Evolutionary conservation across 495 filamentous ascomycete species (phyloP).

Genomic region (Extremus antarcticus): DNA sequence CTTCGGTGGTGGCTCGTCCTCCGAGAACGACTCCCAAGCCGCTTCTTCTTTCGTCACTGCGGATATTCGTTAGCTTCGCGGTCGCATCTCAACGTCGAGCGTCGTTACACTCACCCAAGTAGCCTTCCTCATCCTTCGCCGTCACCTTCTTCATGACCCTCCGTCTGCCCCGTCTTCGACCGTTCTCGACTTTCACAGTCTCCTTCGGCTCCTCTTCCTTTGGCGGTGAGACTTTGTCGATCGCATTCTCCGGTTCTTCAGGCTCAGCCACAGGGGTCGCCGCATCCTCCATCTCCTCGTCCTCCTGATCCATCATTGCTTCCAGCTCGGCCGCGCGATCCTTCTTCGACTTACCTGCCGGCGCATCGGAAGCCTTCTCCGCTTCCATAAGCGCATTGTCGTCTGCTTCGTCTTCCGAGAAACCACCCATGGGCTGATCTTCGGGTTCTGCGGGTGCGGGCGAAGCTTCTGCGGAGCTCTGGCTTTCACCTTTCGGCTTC

Average conservation of each 20-base stretch:
- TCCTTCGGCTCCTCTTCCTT: slow-evolving; percentile 25
- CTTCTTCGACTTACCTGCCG: slow-evolving; percentile 46
- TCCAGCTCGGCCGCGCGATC: slow-evolving; percentile 62
- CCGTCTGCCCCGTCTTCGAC: slow-evolving; percentile 67
- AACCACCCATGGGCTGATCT: slow-evolving; percentile 43
- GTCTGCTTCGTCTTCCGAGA: slow-evolving; percentile 61
- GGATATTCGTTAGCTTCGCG: slow-evolving; percentile 13
- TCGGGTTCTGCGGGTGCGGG: slow-evolving; percentile 30
- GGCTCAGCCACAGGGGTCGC: slow-evolving; percentile 13
- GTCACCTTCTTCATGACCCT: slow-evolving; percentile 84
- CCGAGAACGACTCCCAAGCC: slow-evolving; percentile 91
- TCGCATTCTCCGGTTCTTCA: slow-evolving; percentile 42
- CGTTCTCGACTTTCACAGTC: slow-evolving; percentile 40
- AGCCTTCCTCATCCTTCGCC: slow-evolving; percentile 85
- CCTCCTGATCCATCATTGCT: slow-evolving; percentile 80
- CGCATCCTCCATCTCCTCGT: slow-evolving; percentile 30
- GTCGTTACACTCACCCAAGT: slow-evolving; percentile 54
- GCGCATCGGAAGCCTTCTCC: slow-evolving; percentile 21
- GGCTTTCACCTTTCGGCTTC: slow-evolving; percentile 25
- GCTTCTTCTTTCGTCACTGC: slow-evolving; percentile 80
- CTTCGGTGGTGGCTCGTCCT: slow-evolving; percentile 69
- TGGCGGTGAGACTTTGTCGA: slow-evolving; percentile 30
- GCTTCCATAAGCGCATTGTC: slow-evolving; percentile 29
- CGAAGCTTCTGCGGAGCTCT: slow-evolving; percentile 1
- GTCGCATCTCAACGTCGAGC: no score